A percentile compares a stretch with the other conserved stretches of the same genome.
phyloP scores from a whole-genome alignment of 257 asterid genomes.

The Salvia hispanica region DNA sequence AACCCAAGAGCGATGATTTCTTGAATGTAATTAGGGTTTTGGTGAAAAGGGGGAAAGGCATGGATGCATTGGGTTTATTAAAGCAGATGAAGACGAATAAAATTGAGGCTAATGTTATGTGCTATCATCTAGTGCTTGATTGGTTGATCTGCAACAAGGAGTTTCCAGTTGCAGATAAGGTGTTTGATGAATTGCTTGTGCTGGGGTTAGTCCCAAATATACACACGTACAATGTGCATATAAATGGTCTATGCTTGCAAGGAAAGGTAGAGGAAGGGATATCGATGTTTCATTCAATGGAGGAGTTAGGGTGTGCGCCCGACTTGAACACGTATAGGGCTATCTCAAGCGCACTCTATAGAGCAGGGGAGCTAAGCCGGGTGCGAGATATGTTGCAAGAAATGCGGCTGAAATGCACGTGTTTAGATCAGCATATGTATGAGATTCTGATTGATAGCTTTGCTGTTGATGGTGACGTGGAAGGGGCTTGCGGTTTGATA shows the following conservation, averaged over 20 bases:
- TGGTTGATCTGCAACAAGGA: conserved; percentile 45
- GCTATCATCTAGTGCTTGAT: conserved; percentile 63
- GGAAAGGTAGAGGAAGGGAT: conserved; percentile 58
- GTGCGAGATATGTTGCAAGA: conserved; percentile 40
- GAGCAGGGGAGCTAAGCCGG: conserved; percentile 41
- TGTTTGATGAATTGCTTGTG: conserved; percentile 87
- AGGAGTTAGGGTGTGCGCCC: conserved; percentile 64
- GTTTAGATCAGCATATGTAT: conserved; percentile 34
- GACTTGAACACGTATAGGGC: conserved; percentile 46
- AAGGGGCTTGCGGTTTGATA: conserved; percentile 41
- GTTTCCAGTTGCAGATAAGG: conserved; percentile 49
- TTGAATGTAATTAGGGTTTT: conserved; percentile 50
- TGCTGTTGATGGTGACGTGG: conserved; percentile 36
- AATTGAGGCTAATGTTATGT: conserved; percentile 42
- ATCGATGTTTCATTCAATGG: conserved; percentile 53
- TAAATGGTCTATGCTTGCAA: conserved; percentile 60
- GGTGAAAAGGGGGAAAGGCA: conserved; percentile 40
- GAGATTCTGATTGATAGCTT: conserved; percentile 42
- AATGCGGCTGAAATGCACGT: conserved; percentile 44
- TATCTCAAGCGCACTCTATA: conserved; percentile 40
- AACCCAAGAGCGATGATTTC: conserved; percentile 54
- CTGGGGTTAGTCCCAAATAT: conserved; percentile 64
- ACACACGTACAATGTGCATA: conserved; percentile 58
- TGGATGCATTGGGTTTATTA: conserved; percentile 52
- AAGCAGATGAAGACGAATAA: conserved; percentile 53